Conservation (phyloP, 179 eudicot species). For the Monotropa hypopitys region DNA sequence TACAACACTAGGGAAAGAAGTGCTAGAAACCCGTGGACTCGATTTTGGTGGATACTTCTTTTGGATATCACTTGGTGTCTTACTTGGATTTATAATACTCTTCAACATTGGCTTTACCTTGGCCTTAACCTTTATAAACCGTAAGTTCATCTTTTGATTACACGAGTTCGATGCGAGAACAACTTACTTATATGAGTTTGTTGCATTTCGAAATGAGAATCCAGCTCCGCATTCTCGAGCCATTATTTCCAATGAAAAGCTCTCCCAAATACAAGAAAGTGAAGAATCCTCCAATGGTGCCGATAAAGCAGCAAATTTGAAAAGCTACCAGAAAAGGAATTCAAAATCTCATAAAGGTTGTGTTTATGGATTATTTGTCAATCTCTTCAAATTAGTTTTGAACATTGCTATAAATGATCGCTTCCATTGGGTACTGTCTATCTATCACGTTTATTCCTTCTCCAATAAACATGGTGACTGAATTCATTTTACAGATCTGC, state of each 20-base stretch:
- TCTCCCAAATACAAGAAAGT: conserved; percentile 29
- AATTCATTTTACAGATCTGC: conserved; percentile 32
- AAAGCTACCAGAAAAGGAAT: neutral
- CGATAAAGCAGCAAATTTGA: conserved; percentile 4
- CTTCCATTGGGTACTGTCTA: neutral
- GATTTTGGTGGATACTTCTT: conserved; percentile 31
- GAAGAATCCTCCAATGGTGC: conserved; percentile 13
- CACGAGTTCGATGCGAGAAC: neutral
- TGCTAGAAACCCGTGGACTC: conserved; percentile 57
- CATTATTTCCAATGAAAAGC: conserved; percentile 57
- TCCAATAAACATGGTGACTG: neutral
- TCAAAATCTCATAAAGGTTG: neutral
- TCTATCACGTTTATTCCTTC: neutral
- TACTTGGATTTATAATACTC: conserved; percentile 43
- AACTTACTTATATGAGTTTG: neutral
- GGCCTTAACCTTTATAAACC: conserved; percentile 58
- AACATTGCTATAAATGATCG: neutral
- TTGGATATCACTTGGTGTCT: conserved; percentile 65
- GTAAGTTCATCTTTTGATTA: conserved; percentile 25
- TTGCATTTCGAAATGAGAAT: conserved; percentile 8
- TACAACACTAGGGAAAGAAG: conserved; percentile 40
- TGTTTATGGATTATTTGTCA: neutral
- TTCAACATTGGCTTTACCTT: conserved; percentile 45
- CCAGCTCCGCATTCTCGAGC: conserved; percentile 63
- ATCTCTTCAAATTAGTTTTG: neutral